Evolutionary conservation across 139 green algal species (phyloP).

Genomic region (Eudorina sp.): DNA sequence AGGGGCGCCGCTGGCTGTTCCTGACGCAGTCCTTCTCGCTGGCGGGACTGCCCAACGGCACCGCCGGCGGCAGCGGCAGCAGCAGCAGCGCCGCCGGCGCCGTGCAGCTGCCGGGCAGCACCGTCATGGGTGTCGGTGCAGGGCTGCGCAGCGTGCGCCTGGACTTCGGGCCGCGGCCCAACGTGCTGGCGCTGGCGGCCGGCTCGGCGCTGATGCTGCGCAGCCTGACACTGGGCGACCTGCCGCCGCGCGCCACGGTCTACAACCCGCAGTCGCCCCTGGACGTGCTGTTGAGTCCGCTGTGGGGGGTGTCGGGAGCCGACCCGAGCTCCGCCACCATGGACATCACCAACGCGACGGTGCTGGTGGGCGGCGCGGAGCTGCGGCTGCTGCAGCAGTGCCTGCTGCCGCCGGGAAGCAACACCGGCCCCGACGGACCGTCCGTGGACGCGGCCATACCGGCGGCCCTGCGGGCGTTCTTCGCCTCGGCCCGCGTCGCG

Average conservation of each 20-base stretch:
- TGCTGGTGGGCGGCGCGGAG: slow-evolving; percentile 11
- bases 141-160: neutral
- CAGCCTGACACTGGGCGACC: neutral
- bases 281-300: slow-evolving; percentile 6
- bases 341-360: neutral
- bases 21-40: neutral
- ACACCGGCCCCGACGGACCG: no score
- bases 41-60: neutral
- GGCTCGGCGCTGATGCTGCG: neutral
- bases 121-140: neutral
- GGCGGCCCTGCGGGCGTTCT: neutral
- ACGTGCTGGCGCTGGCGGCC: neutral
- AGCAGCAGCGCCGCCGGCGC: neutral
- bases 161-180: neutral
- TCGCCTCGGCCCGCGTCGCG: neutral
- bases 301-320: slow-evolving; percentile 23
- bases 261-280: neutral
- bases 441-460: neutral
- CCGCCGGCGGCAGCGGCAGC: neutral
- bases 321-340: neutral
- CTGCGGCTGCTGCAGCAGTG: neutral
- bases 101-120: neutral
- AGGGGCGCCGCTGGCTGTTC: slow-evolving; percentile 5
- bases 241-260: neutral
- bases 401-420: slow-evolving; percentile 10